Base-by-base conservation (phyloP, 495 filamentous ascomycete species). In the Trichoderma reesei region DNA sequence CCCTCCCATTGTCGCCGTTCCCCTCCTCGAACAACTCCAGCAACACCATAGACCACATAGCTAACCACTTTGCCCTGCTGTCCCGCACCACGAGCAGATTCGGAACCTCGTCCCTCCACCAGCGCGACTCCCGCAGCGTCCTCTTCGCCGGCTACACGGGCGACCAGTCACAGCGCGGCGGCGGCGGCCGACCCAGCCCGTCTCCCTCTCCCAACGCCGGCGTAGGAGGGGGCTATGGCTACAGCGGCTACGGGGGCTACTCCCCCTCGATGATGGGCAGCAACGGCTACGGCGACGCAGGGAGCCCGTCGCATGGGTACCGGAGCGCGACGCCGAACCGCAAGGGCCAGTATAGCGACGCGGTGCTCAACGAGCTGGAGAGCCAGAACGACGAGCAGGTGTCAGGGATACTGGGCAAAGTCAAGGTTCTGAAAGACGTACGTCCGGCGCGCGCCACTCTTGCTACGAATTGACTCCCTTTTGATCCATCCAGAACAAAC, bases 321-420 rank as follows among this genome's bases (percentile, higher is more conserved):
- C 71, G 76, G 56, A 75, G 84, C 46, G 94, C 91, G 65, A 96
- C 92, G 61, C 92, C 92, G 65, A 92, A 97, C 76, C 82, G 82
- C 67, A 90, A 81, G 72, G 94, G 95, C 61, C 93, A 96, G 74
- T 98, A 98, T 75, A 91, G 86, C 66, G 92, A 95, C 68, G 90
- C 91, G 46, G 91, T 97, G 62, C 85, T 98, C 31, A 91, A 90
- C 71, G 91, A 94, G 72, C 84, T 98, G 31, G 95, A 98, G 74
- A 91, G 88, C 67, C 95, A 98, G 75, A 98, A 98, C 71, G 95
- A 98, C 68, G 77, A 84, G 63, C 89, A 96, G 69, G 86, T 98
- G 18, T 90, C 93, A 67, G 91, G 92, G 39, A 91, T 97, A 68
- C 82, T 86, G 61, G 90, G 89, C 59, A 98, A 96, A 74, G 95